Base-by-base conservation (phyloP, 2,329 filamentous ascomycete genomes). In the Fusarium miscanthi region DNA sequence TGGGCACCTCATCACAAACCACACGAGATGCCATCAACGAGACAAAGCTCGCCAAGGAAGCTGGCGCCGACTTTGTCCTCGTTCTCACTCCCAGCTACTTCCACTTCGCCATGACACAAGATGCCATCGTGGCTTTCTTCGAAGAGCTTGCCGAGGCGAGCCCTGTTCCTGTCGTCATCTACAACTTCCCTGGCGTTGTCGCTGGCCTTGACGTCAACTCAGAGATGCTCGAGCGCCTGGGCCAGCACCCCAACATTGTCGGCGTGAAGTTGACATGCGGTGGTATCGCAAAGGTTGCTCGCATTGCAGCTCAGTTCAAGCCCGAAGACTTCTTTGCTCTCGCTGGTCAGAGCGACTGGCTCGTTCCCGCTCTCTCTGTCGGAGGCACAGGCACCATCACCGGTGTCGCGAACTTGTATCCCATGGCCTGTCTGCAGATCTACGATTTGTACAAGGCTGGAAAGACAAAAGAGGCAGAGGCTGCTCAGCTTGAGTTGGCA, bases 71-170 rank as follows among this genome's bases (percentile, higher is more conserved):
- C 80, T 92, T 89, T 74, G 90, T 88, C 3, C 85, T 94, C 40
- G 87, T 93, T 1, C 86, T 93, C 12, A 90, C 91, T 14, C 91
- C 92, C n/a, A 89, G 87, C 74, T 93, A 93, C 82, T 94, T 93
- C 81, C 89, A 91, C 78, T 84, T 88, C 35, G 84, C 91, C 48
- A 90, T 92, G 80, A 87, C 83, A 49, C 84, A 86, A 62, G 87
- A 88, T 19, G 87, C 88, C 5, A 85, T 93, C 35, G 83, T 88
- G 56, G 84, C 86, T 27, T 92, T 91, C 81, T 93, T 93, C 81
- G 82, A 84, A 48, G 88, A 90, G 70, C 69, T 80, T 7, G 91
- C 91, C 5, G 84, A 86, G 54, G 85, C 85, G 4, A 89, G 86
- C 23, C 86, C 88, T 0, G 78, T 93, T 3, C 91, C 91, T 0